Base-by-base conservation (phyloP, 2,329 filamentous ascomycete species). In the Polytolypa hystricis region DNA sequence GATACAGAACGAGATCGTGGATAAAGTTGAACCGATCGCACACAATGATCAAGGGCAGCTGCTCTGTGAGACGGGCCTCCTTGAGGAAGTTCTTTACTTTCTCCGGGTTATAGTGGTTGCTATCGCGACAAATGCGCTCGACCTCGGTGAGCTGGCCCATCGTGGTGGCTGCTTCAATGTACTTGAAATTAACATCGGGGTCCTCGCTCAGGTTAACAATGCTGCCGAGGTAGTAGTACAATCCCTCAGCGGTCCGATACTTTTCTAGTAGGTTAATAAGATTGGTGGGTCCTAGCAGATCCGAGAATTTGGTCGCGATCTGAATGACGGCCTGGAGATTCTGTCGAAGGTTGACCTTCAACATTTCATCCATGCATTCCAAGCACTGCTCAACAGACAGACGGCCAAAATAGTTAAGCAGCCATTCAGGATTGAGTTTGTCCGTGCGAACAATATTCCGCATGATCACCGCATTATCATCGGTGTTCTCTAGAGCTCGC, bases 1-100 rank as follows among this genome's bases (percentile, higher is more conserved):
- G 76, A 64, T 91, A 95, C 15, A 98, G 74, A 30, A 98, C 85
- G 54, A 98, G 65, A 54, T 98, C 91, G 55, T 98, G 91, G 28
- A 96, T 85, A 55, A 98, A 94, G 68, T 96, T 93, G 74, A 93
- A 95, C n/a, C 89, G 84, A 57, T 98, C 91, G 65, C 93, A 98
- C 41, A 98, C 86, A 50, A 96, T 95, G 64, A 98, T 98, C 37
- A 98, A 70, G 29, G 91, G 91, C 29, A 98, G 73, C 65, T 95
- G 89, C 61, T 98, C 91, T 2, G 81, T 79, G 30, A 98, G 70
- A 47, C 80, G 82, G 37, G 91, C 89, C 60, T 98, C 93, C 68
- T 98, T 98, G 43, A 98, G 69, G 75, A 96, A 98, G 69, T 98
- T 98, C 73, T 95, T 95, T 40, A 95, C 85, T 70, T 94, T 93